Percentiles rank a stretch among this genome's conserved stretches.
phyloP scores from a whole-genome alignment of 2,329 filamentous ascomycete genomes.

The Fusarium newnesense region DNA sequence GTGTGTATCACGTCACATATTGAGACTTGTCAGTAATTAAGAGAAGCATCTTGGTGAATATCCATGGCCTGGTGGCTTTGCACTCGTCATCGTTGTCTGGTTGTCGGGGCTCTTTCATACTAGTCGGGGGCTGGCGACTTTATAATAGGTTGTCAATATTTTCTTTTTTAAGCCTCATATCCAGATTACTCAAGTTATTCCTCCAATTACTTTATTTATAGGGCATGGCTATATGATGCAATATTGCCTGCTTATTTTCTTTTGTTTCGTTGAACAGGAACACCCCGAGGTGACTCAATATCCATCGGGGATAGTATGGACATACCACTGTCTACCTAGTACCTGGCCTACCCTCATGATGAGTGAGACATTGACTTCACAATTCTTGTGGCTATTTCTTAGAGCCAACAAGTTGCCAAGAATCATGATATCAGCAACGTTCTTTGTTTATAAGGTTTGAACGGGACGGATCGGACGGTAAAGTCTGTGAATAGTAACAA shows the following conservation, averaged over 20 bases:
- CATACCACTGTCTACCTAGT: background rate
- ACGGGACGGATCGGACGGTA: slow-evolving; percentile 9
- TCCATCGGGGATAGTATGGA: background rate
- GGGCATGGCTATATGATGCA: background rate
- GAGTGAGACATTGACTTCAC: background rate
- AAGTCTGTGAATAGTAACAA: slow-evolving; percentile 4
- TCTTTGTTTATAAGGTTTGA: background rate
- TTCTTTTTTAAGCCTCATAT: slow-evolving; percentile 1
- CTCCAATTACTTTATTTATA: background rate
- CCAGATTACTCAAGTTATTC: background rate
- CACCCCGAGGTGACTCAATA: background rate
- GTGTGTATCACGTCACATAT: slow-evolving; percentile 30
- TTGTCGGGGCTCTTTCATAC: slow-evolving; percentile 17
- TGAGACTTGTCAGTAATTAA: background rate
- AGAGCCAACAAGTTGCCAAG: background rate
- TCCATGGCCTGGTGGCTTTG: slow-evolving; percentile 5
- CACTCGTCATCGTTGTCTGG: slow-evolving; percentile 31
- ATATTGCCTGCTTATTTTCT: background rate
- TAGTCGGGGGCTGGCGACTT: slow-evolving; percentile 13
- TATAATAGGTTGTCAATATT: background rate
- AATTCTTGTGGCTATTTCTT: background rate
- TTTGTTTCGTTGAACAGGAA: background rate
- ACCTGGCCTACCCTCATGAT: background rate
- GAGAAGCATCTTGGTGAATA: background rate
- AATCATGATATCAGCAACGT: background rate